These are phyloP conservation scores for Lonicera japonica DNA, from an alignment of 129 eudicot genomes.

Conservation along the genomic window DNA sequence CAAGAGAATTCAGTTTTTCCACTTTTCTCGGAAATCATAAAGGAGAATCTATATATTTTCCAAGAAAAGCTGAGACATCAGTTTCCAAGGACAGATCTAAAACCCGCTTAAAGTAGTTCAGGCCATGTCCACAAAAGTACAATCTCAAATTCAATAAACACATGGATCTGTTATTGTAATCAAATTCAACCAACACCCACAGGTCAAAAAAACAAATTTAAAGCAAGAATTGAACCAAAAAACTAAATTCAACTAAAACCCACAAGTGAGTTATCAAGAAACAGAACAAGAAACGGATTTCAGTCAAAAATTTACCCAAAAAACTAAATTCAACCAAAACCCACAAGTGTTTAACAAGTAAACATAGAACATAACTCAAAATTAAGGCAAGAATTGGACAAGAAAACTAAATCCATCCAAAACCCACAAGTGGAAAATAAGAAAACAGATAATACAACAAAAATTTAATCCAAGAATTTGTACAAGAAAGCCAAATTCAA, in stretches of 20 bases:
- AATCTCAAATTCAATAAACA: not conserved
- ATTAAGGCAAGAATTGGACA: slow-evolving; percentile 4
- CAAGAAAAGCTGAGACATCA: not conserved
- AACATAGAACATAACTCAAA: not conserved
- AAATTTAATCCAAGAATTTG: not conserved
- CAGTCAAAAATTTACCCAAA: too few relatives aligned
- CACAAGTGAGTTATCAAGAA: not conserved
- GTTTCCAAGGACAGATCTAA: not conserved
- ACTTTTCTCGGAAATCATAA: not conserved
- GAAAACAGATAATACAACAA: too few relatives aligned
- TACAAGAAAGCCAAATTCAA: not conserved
- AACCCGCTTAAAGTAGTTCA: not conserved
- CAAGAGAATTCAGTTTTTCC: not conserved
- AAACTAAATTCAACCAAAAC: not conserved
- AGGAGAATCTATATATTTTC: not conserved
- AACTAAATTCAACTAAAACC: not conserved
- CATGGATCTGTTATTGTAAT: not conserved
- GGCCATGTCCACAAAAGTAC: not conserved
- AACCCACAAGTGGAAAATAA: too few relatives aligned
- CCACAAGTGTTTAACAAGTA: not conserved
- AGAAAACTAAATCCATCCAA: not conserved
- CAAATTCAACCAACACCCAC: not conserved
- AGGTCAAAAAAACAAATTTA: not conserved
- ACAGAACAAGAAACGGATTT: not conserved
- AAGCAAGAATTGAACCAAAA: not conserved